These are phyloP conservation scores for Candida smagusa DNA, from an alignment of 1,139 yeast species.

Conservation along the genomic window DNA sequence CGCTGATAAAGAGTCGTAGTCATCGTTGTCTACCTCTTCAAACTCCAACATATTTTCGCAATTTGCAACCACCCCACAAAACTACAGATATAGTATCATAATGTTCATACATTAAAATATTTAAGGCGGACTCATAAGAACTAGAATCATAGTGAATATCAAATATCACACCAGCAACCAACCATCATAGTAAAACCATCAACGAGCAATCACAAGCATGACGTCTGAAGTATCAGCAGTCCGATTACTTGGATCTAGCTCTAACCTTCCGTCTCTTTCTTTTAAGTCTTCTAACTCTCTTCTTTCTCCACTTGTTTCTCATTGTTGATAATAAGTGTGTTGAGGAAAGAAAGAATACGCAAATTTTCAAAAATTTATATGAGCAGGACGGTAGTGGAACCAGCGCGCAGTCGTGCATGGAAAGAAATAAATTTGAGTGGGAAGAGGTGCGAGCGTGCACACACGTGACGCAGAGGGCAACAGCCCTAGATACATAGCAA, in stretches of 20 bases:
- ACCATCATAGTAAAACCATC: conserved; percentile 1
- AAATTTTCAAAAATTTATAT: conserved; percentile 8
- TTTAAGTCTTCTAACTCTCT: conserved; percentile 99
- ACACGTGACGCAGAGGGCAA: conserved; percentile 9
- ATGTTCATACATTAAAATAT: conserved; percentile 10
- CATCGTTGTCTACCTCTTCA: too few species aligned
- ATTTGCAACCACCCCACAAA: neutral
- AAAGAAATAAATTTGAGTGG: conserved; percentile 2
- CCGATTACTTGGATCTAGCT: conserved; percentile 96
- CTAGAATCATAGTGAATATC: conserved; percentile 10
- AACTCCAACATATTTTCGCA: neutral
- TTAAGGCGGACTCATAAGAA: conserved; percentile 11
- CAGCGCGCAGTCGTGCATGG: conserved; percentile 6
- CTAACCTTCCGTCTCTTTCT: conserved; percentile 99
- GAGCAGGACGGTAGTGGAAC: conserved; percentile 4
- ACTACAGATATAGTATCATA: conserved; percentile 5
- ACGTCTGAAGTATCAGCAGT: conserved; percentile 19
- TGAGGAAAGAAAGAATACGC: conserved; percentile 10
- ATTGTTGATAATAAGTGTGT: conserved; percentile 43
- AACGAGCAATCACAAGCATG: conserved; percentile 4
- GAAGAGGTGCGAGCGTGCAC: neutral
- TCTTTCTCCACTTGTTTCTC: conserved; percentile 98
- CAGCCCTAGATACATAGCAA: conserved; percentile 6
- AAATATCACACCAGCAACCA: conserved; percentile 1
- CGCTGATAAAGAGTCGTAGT: too few species aligned